phyloP scores from a whole-genome alignment of 2,329 filamentous ascomycete genomes.

The Ceratocystiopsis brevicomis region DNA sequence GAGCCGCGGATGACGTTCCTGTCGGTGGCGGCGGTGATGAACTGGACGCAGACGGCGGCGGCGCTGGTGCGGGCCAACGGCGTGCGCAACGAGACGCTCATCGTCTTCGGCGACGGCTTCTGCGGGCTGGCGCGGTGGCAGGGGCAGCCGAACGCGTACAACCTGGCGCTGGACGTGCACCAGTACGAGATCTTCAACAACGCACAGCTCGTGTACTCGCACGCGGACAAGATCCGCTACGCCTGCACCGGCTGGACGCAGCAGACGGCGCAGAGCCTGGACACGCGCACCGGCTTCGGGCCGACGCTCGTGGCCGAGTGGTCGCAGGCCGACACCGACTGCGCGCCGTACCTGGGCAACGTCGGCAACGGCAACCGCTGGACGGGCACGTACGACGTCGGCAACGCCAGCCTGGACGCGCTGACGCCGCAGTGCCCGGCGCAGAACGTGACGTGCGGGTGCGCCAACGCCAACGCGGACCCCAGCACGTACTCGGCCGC shows the following conservation, averaged over 20 bases:
- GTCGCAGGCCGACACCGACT: slow-evolving; percentile 95
- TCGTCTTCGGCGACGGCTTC: slow-evolving; percentile 92
- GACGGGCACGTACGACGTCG: slow-evolving; percentile 68
- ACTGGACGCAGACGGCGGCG: slow-evolving; percentile 64
- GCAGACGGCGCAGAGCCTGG: slow-evolving; percentile 55
- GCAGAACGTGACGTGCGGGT: slow-evolving; percentile 47
- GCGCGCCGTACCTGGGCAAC: slow-evolving; percentile 70
- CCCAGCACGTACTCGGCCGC: slow-evolving; percentile 43
- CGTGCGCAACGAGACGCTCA: slow-evolving; percentile 38
- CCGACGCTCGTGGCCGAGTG: slow-evolving; percentile 92
- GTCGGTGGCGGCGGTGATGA: slow-evolving; percentile 43
- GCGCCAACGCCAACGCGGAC: slow-evolving; percentile 57
- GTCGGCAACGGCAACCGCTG: slow-evolving; percentile 76
- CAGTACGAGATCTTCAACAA: slow-evolving; percentile 98
- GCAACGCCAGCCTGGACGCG: slow-evolving; percentile 40
- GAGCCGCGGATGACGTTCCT: slow-evolving; percentile 78
- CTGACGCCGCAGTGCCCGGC: slow-evolving; percentile 58
- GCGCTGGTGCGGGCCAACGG: slow-evolving; percentile 59
- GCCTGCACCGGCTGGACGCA: slow-evolving; percentile 74
- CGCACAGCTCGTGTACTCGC: slow-evolving; percentile 63
- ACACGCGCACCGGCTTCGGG: slow-evolving; percentile 63
- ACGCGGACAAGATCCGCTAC: slow-evolving; percentile 68
- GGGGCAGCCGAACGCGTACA: slow-evolving; percentile 52
- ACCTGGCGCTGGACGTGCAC: slow-evolving; percentile 84
- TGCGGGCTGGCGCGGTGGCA: slow-evolving; percentile 84